Evolutionary conservation across 2,329 filamentous ascomycete species (phyloP), one percentile per base, ranked within the genome.

Genomic region (Fusarium circinatum): DNA sequence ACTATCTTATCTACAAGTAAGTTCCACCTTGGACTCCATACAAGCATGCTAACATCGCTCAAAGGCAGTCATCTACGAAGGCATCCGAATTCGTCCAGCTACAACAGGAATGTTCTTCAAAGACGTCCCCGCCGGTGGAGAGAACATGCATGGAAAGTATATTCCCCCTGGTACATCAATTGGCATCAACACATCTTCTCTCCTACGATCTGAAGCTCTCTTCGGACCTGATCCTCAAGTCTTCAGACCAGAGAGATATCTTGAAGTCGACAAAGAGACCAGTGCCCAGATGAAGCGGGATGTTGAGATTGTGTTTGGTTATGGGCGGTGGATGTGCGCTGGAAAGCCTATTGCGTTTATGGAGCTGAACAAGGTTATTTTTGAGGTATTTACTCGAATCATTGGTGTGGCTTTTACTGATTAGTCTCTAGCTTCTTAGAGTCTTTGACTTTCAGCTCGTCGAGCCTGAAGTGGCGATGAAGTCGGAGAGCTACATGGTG

Each of bases 1-100:
- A 11, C 18, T 62, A 1, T 41, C 51, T 14, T 62, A 45, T 17
- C 39, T 47, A 1, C 44, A 47, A 3, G 44, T 22, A 7, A 2
- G 13, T 5, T 5, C 24, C 8, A 3, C 44, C 6, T 6, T 42
- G 0, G 3, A 8, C 1, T 17, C 5, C 9, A 42, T 13, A 0
- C 0, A 5, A 15, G 1, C 6, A 24, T 18, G 20, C 41, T 36
- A 18, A 56, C 9, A 32, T 9, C 11, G 1, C 5, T 15, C 11
- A 30, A 26, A 63, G 61, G 54, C 36, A 6, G 54, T 63, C 0
- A 60, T 63, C 3, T 63, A 63, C 9, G 61, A 63, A 14, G 24
- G 54, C 2, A 39, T 63, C 20, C 24, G 62, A 13, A 65, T 61
- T 0, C 55, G 55, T 1, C 45, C 62, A 22, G 11, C 10, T 7